These are phyloP conservation scores for Tricholoma saponaceum DNA, from an alignment of 768 basidiomycete species.

Conservation along the genomic window DNA sequence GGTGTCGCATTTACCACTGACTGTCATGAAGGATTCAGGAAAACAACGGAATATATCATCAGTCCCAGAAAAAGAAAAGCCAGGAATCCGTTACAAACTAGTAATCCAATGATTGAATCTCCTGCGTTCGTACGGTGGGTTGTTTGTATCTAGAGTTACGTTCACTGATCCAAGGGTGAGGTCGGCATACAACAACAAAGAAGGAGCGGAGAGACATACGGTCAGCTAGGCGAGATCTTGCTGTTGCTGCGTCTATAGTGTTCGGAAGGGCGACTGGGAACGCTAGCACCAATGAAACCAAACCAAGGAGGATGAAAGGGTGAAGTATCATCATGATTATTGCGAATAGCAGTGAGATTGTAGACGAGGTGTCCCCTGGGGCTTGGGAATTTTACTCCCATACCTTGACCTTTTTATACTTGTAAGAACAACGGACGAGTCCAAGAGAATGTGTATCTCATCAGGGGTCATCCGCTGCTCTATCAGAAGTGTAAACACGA, in stretches of 20 bases:
- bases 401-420: no score
- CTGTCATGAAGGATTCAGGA: slow-evolving; percentile 27
- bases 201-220: slow-evolving; percentile 16
- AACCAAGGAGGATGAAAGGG: slow-evolving; percentile 12
- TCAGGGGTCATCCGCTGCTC: no score
- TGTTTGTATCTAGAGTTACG: slow-evolving; percentile 21
- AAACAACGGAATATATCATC: background rate
- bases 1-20: slow-evolving; percentile 49
- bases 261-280: slow-evolving; percentile 25
- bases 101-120: slow-evolving; percentile 47
- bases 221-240: slow-evolving; percentile 28
- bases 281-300: slow-evolving; percentile 13
- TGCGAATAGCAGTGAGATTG: no score
- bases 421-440: no score
- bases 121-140: slow-evolving; percentile 31
- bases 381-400: no score
- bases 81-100: slow-evolving; percentile 25
- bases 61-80: background rate
- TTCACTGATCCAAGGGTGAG: no score
- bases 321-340: slow-evolving; percentile 7
- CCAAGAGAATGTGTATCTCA: no score
- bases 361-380: no score
- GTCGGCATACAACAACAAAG: no score
- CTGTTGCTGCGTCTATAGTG: slow-evolving; percentile 28
- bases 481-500: no score